phyloP scores from a whole-genome alignment of 2,329 filamentous ascomycete genomes.

The Aspergillus transmontanensis region DNA sequence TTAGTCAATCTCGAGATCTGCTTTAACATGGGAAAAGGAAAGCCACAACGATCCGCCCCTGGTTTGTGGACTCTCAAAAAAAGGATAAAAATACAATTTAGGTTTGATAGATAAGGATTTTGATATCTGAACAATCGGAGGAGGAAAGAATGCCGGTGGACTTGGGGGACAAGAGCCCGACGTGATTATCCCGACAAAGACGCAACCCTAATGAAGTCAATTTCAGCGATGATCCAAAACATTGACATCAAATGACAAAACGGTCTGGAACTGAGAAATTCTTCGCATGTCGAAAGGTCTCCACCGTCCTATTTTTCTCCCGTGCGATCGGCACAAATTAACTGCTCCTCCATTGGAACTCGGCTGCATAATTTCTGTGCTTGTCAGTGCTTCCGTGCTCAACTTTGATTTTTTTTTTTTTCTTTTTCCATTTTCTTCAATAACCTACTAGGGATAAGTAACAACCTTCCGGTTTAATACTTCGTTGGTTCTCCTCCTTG shows the following conservation, averaged over 20 bases:
- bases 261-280: slow-evolving; percentile 5
- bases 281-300: not conserved
- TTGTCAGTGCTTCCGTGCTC: not conserved
- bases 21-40: not conserved
- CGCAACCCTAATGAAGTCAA: slow-evolving; percentile 2
- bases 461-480: not conserved
- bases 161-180: not conserved
- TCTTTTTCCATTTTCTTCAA: not conserved
- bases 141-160: not conserved
- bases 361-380: not conserved
- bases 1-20: not conserved
- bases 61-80: not conserved
- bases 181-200: not conserved
- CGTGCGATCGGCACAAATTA: slow-evolving; percentile 13
- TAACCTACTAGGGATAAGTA: not conserved
- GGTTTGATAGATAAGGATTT: not conserved
- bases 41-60: not conserved
- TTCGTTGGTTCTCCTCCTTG: not conserved
- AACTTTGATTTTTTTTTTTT: not conserved
- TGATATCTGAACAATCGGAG: not conserved
- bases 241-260: slow-evolving; percentile 3
- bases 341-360: not conserved
- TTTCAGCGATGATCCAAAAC: slow-evolving; percentile 2
- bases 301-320: slow-evolving; percentile 7
- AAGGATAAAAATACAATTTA: not conserved